Base-by-base conservation (phyloP, 306 rosid genomes). In the Alnus rubra region DNA sequence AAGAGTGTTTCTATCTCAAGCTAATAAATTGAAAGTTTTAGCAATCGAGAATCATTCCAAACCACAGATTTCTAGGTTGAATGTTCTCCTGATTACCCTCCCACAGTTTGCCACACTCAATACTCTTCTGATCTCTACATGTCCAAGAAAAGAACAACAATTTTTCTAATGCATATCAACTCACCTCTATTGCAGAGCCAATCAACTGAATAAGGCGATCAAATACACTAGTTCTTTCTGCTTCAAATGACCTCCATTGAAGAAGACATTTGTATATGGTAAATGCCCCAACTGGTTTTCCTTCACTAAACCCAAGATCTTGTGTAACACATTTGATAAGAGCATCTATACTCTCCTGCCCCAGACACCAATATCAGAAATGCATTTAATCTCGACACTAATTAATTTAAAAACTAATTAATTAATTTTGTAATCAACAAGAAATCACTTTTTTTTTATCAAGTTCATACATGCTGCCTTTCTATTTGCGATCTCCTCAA, bases 241-340 rank as follows among this genome's bases (percentile, higher is more conserved):
- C 92, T 93, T 95, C 99, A 82, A 95, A 95, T 81, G 82, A 80
- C 81, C 37, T 88, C 99, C 99, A 95, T 83, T 95, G 94, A 48
- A 95, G 84, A 47, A 95, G 82, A 90, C 94, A 95, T 81, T 89
- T 93, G 81, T 91, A 93, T 54, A 91, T 77, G 78, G 92, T 89
- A 84, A 88, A 86, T 63, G 96, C 97, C 72, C 93, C 96, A 79
- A 91, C 88, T 56, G 99, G 97, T 89, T 95, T 91, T 79, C 94
- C 99, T 69, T 89, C 96, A 76, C 78, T 85, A 82, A 87, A 95
- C 52, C 99, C 99, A 72, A 93, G 86, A 79, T 93, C 85, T 81
- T 84, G 79, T 60, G 86, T 48, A 76, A 89, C 82, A 65, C 90
- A 90, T 47, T 83, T 93, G 81, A 89, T 77, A 51, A 95, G 96